Evolutionary conservation across 129 eudicot genomes (phyloP), one percentile per base, ranked within the genome.

Genomic region (Lonicera japonica): DNA sequence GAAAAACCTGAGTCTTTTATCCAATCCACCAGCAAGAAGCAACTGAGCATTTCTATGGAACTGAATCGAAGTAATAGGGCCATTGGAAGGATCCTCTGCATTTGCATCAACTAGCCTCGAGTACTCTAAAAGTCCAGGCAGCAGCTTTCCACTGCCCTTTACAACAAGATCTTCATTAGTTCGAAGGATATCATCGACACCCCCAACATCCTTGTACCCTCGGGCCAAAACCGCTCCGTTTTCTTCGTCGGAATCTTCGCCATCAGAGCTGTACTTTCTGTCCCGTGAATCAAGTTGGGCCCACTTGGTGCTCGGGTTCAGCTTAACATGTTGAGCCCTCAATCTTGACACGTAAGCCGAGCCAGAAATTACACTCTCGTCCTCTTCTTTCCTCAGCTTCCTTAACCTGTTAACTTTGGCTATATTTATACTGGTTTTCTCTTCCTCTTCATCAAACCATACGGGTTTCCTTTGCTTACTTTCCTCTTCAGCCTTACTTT

Each of bases 381-480:
- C 89, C 84, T 88, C 99, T 70, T 78, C 89, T 60, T 80, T 80
- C 60, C 99, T 77, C 62, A 92, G 68, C 70, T 92, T 92, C 76
- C 96, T 74, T 80, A 92, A 70, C 47, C 87, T 79, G 75, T 87
- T 85, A 64, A 88, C 81, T 39, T 87, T 85, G 7, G 89, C 76
- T 36, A 87, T 88, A 60, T 92, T 82, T 47, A 92, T 73, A 60
- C 23, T 70, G 16, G 84, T 56, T 36, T 82, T 78, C 65, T 76
- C 84, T 69, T 92, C 99, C 73, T 92, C 99, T 20, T 92, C 95
- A 20, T 92, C 99, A 5, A 87, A 71, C 99, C 99, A 92, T 6
- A 67, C 97, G 19, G 97, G 86, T 68, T 89, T 89, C 24, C 84
- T 70, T 76, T 68, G 61, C 48, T 64, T 55, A 9, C 16, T 51